Percentiles rank a stretch among this genome's conserved stretches.
Evolutionary conservation across 2,329 filamentous ascomycete genomes (phyloP).

Genomic region (Gnomoniopsis sp.): DNA sequence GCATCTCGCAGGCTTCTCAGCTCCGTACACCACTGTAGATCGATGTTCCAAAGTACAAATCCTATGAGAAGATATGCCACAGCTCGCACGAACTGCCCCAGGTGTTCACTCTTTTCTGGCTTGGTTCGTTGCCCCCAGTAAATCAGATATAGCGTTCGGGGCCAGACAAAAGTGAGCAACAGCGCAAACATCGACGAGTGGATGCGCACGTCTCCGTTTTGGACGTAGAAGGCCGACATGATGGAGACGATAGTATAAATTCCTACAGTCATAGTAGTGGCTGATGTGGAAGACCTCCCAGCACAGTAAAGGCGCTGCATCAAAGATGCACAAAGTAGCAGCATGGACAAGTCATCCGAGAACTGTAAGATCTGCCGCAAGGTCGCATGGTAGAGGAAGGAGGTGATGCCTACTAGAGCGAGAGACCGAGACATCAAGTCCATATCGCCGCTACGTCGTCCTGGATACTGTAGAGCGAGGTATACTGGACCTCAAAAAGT

Average conservation of each 20-base stretch:
- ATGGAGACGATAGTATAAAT: conserved; percentile 38
- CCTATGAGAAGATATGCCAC: conserved; percentile 36
- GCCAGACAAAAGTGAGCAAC: conserved; percentile 29
- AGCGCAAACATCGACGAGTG: conserved; percentile 36
- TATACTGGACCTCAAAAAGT: not conserved
- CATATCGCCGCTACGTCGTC: conserved; percentile 31
- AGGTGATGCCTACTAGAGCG: conserved; percentile 38
- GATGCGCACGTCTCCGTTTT: conserved; percentile 38
- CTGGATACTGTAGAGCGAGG: not conserved
- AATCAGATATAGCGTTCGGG: conserved; percentile 33
- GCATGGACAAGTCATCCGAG: conserved; percentile 56
- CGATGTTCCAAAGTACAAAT: conserved; percentile 55
- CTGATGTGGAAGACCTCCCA: conserved; percentile 34
- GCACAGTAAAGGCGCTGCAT: conserved; percentile 46
- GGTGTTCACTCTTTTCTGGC: conserved; percentile 26
- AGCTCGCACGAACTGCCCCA: conserved; percentile 25
- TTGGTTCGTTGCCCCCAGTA: conserved; percentile 24
- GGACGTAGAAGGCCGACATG: conserved; percentile 40
- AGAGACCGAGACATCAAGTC: conserved; percentile 41
- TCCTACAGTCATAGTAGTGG: conserved; percentile 29
- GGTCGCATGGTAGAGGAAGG: conserved; percentile 42
- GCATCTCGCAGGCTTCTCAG: conserved; percentile 40
- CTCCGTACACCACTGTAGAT: conserved; percentile 47
- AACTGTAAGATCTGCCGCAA: conserved; percentile 40
- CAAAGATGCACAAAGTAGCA: conserved; percentile 48